These are phyloP conservation scores for Ustilago tritici DNA, from an alignment of 1,284 basidiomycete species.

Conservation along the genomic window DNA sequence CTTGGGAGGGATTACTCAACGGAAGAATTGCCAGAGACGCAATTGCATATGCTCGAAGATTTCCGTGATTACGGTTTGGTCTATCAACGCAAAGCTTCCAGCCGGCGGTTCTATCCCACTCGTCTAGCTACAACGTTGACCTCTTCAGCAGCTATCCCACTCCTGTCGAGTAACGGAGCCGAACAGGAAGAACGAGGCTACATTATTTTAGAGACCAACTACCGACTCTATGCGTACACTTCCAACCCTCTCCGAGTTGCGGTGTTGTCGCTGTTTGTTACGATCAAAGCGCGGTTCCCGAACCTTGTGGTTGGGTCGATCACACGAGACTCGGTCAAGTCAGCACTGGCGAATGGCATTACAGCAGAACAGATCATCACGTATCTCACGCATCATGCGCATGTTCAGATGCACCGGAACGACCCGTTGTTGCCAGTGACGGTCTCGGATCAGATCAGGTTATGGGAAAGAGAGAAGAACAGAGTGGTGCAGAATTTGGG, in stretches of 20 bases:
- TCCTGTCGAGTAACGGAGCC: conserved; percentile 49
- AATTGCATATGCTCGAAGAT: conserved; percentile 88
- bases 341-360: conserved; percentile 92
- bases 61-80: conserved; percentile 94
- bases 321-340: conserved; percentile 93
- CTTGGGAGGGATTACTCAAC: conserved; percentile 77
- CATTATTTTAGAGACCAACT: conserved; percentile 97
- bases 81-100: conserved; percentile 75
- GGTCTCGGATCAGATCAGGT: conserved; percentile 95
- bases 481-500: conserved; percentile 75
- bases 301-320: conserved; percentile 95
- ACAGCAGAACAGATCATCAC: conserved; percentile 97
- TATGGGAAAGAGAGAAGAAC: conserved; percentile 98
- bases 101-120: conserved; percentile 84
- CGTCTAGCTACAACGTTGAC: conserved; percentile 92
- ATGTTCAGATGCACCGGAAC: conserved; percentile 96
- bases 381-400: conserved; percentile 92
- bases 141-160: conserved; percentile 74
- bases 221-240: conserved; percentile 97
- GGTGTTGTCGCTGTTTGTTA: conserved; percentile 92
- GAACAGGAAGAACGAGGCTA: conserved; percentile 77
- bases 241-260: conserved; percentile 96
- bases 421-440: conserved; percentile 92
- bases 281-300: conserved; percentile 91
- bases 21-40: conserved; percentile 81